Base-by-base conservation (phyloP, 2,329 filamentous ascomycete species). In the Fusarium sp. region DNA sequence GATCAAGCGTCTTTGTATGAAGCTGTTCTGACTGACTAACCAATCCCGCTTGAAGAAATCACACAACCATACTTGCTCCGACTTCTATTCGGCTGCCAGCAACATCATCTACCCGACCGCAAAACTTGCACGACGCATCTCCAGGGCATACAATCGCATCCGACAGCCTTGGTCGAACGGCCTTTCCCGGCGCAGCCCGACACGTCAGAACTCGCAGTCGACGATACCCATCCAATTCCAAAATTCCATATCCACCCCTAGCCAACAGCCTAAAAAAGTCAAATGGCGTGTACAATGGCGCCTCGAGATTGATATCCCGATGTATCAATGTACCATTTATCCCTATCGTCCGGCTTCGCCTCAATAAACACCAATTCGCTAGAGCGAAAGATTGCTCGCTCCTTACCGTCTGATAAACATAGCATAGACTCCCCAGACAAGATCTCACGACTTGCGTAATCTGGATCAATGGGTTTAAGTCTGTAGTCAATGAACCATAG, bases 401-500 rank as follows among this genome's bases (percentile, higher is more conserved):
- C 2, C 1, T 13, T 0, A 4, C 45, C 22, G 16, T 50, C 45
- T 6, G 22, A 27, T 27, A 24, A 50, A 50, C 45, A 9, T 24
- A 50, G 1, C 9, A 18, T 5, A 18, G 22, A 27, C 16, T 50
- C 45, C 5, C 24, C 45, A 4, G 24, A 18, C 5, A 27, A 3
- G 5, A 50, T 29, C 16, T 24, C 45, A n/a, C 22, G 22, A 9
- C 45, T 50, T 29, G 45, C 45, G 4, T 50, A 50, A 13, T 29
- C 2, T 29, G 24, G 13, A 24, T 16, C 13, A 7, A 20, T 1
- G 2, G 4, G 22, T 11, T n/a, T 2, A 27, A 64, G 22, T 10
- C 50, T 56, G 18, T 72, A 34, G 24, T 74, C 72, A 5, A 74
- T 63, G 5, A 61, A 61, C 72, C 72, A 74, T 0, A 74, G 16